Conservation (phyloP, 164 flowering plant species). For the Hamamelis virginiana region DNA sequence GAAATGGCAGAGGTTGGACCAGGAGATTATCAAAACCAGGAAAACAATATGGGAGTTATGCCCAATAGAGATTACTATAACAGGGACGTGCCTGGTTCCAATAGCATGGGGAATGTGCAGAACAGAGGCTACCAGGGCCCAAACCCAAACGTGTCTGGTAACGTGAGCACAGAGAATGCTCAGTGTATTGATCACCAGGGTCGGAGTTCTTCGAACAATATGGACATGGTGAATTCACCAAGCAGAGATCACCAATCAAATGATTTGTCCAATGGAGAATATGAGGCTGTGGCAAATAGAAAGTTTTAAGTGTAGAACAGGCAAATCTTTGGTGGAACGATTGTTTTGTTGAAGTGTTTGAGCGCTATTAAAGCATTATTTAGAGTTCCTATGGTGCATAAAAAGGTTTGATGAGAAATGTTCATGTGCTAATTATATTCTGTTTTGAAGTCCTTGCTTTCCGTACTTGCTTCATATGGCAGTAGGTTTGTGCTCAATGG, state of each 20-base stretch:
- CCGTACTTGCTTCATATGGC: no score
- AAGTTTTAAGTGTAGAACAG: background rate
- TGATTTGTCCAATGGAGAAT: background rate
- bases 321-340: no score
- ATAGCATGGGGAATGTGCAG: background rate
- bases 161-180: background rate
- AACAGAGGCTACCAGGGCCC: conserved; percentile 2
- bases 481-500: no score
- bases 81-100: conserved; percentile 1
- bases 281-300: conserved; percentile 8
- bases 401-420: no score
- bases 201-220: no score
- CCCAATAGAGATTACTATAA: conserved; percentile 6
- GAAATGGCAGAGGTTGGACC: background rate
- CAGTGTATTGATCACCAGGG: no score
- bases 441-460: no score
- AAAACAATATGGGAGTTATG: background rate
- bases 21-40: background rate
- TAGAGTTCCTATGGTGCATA: no score
- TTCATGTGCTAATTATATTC: no score
- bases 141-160: background rate
- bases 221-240: background rate
- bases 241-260: conserved; percentile 6
- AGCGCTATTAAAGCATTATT: no score
- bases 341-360: no score